Evolutionary conservation across 495 filamentous ascomycete genomes (phyloP).

Genomic region (Xeromyces bisporus): DNA sequence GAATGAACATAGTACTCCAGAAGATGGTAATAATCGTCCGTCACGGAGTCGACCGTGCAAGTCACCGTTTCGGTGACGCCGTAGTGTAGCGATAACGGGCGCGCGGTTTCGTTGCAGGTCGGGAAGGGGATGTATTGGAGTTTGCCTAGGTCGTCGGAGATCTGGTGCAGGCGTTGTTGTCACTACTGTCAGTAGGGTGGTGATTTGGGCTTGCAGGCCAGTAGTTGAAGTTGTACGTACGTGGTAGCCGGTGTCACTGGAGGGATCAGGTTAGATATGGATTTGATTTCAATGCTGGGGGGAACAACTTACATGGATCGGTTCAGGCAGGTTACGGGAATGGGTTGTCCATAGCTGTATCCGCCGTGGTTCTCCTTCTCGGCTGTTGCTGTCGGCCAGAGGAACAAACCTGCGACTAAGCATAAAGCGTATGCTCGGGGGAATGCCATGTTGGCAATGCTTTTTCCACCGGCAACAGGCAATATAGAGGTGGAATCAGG

Average conservation of each 20-base stretch:
- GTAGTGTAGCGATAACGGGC: slow-evolving; percentile 70
- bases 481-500: too few relatives aligned
- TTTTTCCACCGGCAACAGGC: too few relatives aligned
- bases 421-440: too few relatives aligned
- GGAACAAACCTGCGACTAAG: slow-evolving; percentile 2
- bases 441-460: too few relatives aligned
- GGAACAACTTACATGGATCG: slow-evolving; percentile 42
- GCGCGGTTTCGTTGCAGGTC: slow-evolving; percentile 73
- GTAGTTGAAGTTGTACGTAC: neutral
- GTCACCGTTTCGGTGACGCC: slow-evolving; percentile 62
- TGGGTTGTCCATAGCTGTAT: slow-evolving; percentile 31
- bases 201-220: neutral
- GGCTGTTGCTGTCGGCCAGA: slow-evolving; percentile 11
- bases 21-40: slow-evolving; percentile 87
- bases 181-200: slow-evolving; percentile 7
- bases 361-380: slow-evolving; percentile 20
- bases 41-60: slow-evolving; percentile 75
- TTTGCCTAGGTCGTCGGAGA: slow-evolving; percentile 60
- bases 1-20: slow-evolving; percentile 98
- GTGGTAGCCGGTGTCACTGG: neutral
- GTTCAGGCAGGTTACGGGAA: slow-evolving; percentile 53
- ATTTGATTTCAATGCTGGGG: neutral
- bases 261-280: neutral
- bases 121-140: slow-evolving; percentile 92
- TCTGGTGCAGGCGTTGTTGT: slow-evolving; percentile 31